These are phyloP conservation scores for Kregervanrija pseudodelftensis DNA, from an alignment of 805 yeast genomes.

Conservation along the genomic window DNA sequence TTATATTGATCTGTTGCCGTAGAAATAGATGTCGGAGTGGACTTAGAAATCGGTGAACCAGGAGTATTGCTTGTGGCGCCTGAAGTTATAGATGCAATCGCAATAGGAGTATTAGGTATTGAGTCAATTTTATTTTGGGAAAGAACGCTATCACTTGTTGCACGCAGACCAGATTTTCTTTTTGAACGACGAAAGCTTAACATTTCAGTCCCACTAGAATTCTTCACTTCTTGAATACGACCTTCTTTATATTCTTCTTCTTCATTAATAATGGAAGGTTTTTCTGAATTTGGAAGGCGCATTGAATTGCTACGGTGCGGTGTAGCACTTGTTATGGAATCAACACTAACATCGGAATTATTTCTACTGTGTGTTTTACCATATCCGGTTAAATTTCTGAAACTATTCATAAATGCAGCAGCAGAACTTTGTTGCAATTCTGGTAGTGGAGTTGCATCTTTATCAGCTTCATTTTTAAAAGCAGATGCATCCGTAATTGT, in stretches of 20 bases:
- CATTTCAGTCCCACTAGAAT: not conserved
- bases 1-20: too few species aligned
- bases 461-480: not conserved
- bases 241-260: too few species aligned
- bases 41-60: too few species aligned
- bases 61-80: not conserved
- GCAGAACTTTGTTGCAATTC: not conserved
- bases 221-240: too few species aligned
- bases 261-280: not conserved
- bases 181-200: too few species aligned
- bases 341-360: too few species aligned
- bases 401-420: not conserved
- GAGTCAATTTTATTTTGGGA: not conserved
- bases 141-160: too few species aligned
- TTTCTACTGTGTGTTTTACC: not conserved
- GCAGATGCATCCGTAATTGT: not conserved
- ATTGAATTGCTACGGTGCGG: too few species aligned
- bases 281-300: conserved; percentile 6
- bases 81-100: not conserved
- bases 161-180: too few species aligned
- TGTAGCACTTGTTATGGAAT: too few species aligned
- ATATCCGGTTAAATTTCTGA: not conserved
- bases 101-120: not conserved
- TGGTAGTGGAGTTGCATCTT: not conserved
- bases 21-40: too few species aligned